phyloP scores from a whole-genome alignment of 495 filamentous ascomycete species.

The Annulohypoxylon moriforme region DNA sequence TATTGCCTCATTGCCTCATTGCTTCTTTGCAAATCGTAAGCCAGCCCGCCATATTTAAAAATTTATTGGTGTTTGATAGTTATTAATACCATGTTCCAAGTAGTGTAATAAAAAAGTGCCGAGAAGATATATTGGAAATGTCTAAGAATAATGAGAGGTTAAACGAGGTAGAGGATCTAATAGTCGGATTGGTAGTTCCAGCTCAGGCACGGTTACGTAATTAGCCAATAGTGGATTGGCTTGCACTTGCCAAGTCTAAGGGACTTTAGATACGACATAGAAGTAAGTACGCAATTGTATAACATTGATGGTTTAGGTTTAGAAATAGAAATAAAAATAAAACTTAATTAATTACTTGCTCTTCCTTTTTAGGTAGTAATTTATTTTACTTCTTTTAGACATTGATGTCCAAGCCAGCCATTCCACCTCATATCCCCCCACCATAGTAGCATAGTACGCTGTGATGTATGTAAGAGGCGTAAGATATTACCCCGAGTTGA shows the following conservation, averaged over 20 bases:
- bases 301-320: not conserved
- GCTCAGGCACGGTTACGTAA: conserved; percentile 12
- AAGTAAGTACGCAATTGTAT: not conserved
- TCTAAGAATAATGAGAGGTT: conserved; percentile 19
- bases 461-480: not conserved
- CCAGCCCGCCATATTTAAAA: not conserved
- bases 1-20: not conserved
- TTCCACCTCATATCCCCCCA: not conserved
- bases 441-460: not conserved
- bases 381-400: not conserved
- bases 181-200: conserved; percentile 1
- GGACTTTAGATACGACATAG: not conserved
- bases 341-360: not conserved
- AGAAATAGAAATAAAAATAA: not conserved
- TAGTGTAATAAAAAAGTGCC: conserved; percentile 9
- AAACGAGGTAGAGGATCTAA: conserved; percentile 1
- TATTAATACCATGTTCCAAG: conserved; percentile 11
- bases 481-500: conserved; percentile 11
- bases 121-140: conserved; percentile 3
- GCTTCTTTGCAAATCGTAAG: conserved; percentile 1
- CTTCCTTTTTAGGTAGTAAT: not conserved
- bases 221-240: conserved; percentile 1
- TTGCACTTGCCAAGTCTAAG: conserved; percentile 7
- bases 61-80: not conserved
- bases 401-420: not conserved